These are phyloP conservation scores for Iris macrosiphon DNA, from an alignment of 106 monocot genomes.

Conservation along the genomic window DNA sequence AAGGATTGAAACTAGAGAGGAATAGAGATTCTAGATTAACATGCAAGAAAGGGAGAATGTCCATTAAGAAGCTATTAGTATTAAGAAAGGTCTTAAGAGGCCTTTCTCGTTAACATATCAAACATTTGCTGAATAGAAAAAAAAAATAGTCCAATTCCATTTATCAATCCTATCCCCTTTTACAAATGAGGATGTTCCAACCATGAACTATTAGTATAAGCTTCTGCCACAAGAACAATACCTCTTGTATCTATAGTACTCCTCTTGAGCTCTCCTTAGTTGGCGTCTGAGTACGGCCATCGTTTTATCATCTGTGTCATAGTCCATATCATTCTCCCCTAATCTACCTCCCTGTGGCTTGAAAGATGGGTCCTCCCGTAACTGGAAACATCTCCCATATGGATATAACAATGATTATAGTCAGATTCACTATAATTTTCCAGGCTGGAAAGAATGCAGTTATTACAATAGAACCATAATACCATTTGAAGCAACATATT, in stretches of 20 bases:
- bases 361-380: constrained; percentile 78
- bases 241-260: constrained; percentile 93
- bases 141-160: too few species aligned
- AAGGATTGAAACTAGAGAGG: not conserved
- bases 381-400: constrained; percentile 20
- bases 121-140: too few species aligned
- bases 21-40: too few species aligned
- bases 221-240: constrained; percentile 5
- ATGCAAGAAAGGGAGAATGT: too few species aligned
- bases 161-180: too few species aligned
- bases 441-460: too few species aligned
- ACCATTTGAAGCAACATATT: constrained; percentile 84
- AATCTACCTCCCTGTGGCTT: constrained; percentile 87
- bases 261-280: constrained; percentile 75
- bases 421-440: not conserved
- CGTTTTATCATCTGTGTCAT: constrained; percentile 88
- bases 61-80: too few species aligned
- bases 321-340: constrained; percentile 96
- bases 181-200: too few species aligned
- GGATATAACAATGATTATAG: not conserved
- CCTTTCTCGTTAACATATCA: too few species aligned
- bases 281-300: constrained; percentile 85
- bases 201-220: too few species aligned
- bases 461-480: constrained; percentile 5
- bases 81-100: too few species aligned